phyloP scores from a whole-genome alignment of 164 flowering plant species.

The Berberis vulgaris region DNA sequence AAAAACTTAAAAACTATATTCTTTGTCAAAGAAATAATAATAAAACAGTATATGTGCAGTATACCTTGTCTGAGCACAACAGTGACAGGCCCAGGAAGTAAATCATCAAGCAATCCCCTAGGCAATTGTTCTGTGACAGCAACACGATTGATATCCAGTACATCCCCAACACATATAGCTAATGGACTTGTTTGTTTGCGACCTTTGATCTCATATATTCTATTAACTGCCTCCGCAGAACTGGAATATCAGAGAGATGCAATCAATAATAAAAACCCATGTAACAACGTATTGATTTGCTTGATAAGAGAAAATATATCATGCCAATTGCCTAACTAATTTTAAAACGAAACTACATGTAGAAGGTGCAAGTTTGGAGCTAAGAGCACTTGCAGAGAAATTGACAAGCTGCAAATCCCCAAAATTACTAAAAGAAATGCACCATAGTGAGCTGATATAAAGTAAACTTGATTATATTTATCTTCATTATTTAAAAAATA shows the following conservation, averaged over 20 bases:
- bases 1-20: neutral
- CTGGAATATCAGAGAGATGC: slow-evolving; percentile 24
- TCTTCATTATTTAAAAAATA: no score
- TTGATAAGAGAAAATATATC: neutral
- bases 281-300: neutral
- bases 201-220: slow-evolving; percentile 92
- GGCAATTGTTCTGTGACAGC: slow-evolving; percentile 79
- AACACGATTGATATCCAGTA: slow-evolving; percentile 55
- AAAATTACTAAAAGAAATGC: no score
- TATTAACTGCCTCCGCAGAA: slow-evolving; percentile 72
- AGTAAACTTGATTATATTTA: no score
- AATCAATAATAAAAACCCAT: neutral
- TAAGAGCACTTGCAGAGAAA: neutral
- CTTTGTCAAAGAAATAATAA: neutral
- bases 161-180: slow-evolving; percentile 93
- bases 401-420: no score
- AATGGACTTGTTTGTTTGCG: slow-evolving; percentile 86
- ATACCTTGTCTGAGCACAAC: slow-evolving; percentile 74
- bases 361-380: neutral
- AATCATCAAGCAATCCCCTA: slow-evolving; percentile 60
- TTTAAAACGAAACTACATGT: neutral
- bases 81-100: slow-evolving; percentile 97
- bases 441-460: no score
- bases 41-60: slow-evolving; percentile 3
- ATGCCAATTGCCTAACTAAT: neutral